These are phyloP conservation scores for Allium fistulosum DNA, from an alignment of 106 monocot species.

Conservation along the genomic window DNA sequence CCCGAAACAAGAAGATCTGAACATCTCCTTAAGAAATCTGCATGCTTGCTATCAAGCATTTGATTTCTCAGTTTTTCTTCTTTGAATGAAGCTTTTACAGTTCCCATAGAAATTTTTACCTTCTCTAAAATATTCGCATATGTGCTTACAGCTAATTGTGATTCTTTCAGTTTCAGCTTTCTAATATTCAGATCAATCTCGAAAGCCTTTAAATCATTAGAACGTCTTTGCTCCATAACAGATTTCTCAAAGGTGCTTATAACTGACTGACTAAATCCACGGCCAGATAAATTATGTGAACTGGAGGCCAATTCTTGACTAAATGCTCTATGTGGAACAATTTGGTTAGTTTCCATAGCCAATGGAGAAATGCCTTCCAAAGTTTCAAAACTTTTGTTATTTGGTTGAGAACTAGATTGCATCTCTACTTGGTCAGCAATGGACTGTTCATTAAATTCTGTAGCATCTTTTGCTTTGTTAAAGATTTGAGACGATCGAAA, in stretches of 20 bases:
- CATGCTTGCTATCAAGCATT: conserved; percentile 52
- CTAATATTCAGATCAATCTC: conserved; percentile 67
- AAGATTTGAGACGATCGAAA: conserved; percentile 1
- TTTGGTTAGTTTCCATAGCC: conserved; percentile 25
- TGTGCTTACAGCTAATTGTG: conserved; percentile 55
- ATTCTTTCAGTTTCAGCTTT: conserved; percentile 63
- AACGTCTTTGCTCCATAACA: conserved; percentile 65
- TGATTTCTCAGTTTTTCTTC: conserved; percentile 87
- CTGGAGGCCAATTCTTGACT: conserved; percentile 30
- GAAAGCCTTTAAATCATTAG: conserved; percentile 77
- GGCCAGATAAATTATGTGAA: conserved; percentile 12
- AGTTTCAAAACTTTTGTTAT: neutral
- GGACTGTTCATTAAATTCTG: neutral
- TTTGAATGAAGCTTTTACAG: conserved; percentile 62
- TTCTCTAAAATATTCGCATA: conserved; percentile 58
- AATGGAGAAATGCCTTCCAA: conserved; percentile 1
- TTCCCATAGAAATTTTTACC: conserved; percentile 66
- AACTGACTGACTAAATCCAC: conserved; percentile 30
- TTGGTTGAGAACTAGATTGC: conserved; percentile 6
- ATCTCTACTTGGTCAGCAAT: conserved; percentile 16
- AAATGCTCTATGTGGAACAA: conserved; percentile 28
- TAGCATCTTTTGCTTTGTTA: neutral
- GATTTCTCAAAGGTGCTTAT: conserved; percentile 65
- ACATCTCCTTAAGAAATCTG: conserved; percentile 58
- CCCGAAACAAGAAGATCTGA: conserved; percentile 76